These are phyloP conservation scores for Choanephora cucurbitarum DNA, from an alignment of 371 early-diverging fungal genomes.

Conservation along the genomic window DNA sequence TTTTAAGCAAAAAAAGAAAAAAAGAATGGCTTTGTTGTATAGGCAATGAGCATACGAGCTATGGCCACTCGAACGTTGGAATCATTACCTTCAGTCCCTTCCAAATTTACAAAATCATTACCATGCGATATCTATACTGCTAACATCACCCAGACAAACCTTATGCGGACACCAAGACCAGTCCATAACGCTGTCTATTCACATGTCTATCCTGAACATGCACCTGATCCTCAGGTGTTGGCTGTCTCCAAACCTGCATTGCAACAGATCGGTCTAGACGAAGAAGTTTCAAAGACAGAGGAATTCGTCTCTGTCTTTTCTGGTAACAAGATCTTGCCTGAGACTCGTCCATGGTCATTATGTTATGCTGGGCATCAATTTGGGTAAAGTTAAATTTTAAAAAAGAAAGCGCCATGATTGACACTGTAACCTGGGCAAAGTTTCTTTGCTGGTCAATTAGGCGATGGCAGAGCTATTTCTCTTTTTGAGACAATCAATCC, in stretches of 20 bases:
- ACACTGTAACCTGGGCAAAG: too few relatives aligned
- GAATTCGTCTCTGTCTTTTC: conserved; percentile 45
- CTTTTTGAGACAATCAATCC: conserved; percentile 56
- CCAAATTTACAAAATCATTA: conserved; percentile 33
- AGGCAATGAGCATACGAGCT: conserved; percentile 7
- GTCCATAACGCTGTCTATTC: conserved; percentile 65
- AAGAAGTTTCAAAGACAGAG: conserved; percentile 15
- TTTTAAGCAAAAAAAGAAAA: too few relatives aligned
- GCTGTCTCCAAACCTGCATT: conserved; percentile 44
- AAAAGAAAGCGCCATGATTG: not conserved
- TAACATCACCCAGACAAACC: conserved; percentile 16
- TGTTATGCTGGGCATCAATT: conserved; percentile 93
- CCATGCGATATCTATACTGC: conserved; percentile 37
- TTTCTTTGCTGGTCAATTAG: conserved; percentile 71
- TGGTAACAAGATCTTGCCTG: conserved; percentile 42
- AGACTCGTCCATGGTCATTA: conserved; percentile 79
- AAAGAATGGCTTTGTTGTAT: too few relatives aligned
- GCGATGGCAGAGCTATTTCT: conserved; percentile 89
- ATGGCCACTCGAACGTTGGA: conserved; percentile 14
- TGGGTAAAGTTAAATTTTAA: conserved; percentile 47
- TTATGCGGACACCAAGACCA: conserved; percentile 50
- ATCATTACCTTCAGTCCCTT: conserved; percentile 34
- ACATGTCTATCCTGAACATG: conserved; percentile 58
- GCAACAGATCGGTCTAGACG: conserved; percentile 47
- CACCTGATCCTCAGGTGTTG: conserved; percentile 47